Base-by-base conservation (phyloP, 2,329 filamentous ascomycete genomes). In the Hypoxylon sp. region DNA sequence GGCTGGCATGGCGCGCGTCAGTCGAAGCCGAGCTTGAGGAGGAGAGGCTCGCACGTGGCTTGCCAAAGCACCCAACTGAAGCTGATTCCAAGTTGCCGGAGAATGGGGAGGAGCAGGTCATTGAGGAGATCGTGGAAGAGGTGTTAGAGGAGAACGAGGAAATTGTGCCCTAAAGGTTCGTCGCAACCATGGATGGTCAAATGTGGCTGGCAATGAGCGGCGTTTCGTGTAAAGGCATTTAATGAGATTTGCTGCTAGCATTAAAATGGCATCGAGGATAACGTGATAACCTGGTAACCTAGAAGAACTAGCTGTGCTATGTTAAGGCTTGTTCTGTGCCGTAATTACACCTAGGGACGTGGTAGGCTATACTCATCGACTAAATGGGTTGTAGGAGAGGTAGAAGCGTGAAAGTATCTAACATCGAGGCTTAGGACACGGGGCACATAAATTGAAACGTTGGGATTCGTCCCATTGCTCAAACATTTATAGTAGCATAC, bases 81-180 rank as follows among this genome's bases (percentile, higher is more conserved):
- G 86, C 84, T 69, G 82, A 90, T 34, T 81, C 89, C 67, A 86
- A 88, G 74, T 82, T 87, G 78, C 84, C 84, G 14, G 87, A 87
- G 45, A 88, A 89, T 73, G 89, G 88, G 66, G 88, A 92, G 80
- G 92, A 92, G 71, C 84, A 88, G 75, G 90, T 97, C 69, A 94
- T 98, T 70, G 96, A 98, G 82, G 92, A 95, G 84, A 91, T 93
- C 73, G 89, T 93, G 72, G 91, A 93, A 82, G 94, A 98, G 83
- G 95, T 90, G 21, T 80, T 90, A 56, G 88, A 94, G 82, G 92
- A 98, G 87, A 91, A 85, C 64, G 96, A 98, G 85, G 96, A 98
- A 81, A 81, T 89, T 73, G 78, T 89, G 57, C 69, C 76, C 52
- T 79, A 63, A 63, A 21, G 28, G 63, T 45, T 38, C 4, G 30